Evolutionary conservation across 495 filamentous ascomycete genomes (phyloP).

Genomic region (Hyaloscypha variabilis): DNA sequence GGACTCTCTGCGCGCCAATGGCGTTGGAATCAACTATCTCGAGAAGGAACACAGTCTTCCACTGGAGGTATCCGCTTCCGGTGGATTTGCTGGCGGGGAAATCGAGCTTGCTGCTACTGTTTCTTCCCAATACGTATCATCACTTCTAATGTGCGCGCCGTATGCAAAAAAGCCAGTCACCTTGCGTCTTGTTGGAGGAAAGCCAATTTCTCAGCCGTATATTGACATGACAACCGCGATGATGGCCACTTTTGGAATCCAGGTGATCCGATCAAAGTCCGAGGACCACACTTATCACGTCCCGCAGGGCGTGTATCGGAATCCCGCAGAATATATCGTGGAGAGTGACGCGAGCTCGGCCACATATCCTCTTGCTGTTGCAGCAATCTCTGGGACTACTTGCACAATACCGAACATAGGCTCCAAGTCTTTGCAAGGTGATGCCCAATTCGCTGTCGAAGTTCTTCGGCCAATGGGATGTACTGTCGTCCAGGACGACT

Average conservation of each 20-base stretch:
- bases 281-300: conserved; percentile 89
- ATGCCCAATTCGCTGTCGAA: conserved; percentile 92
- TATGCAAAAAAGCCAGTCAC: conserved; percentile 95
- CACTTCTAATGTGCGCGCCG: conserved; percentile 93
- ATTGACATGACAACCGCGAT: conserved; percentile 99
- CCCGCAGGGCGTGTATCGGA: conserved; percentile 80
- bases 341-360: conserved; percentile 98
- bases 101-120: conserved; percentile 93
- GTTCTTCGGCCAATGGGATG: conserved; percentile 95
- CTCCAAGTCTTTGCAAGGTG: conserved; percentile 86
- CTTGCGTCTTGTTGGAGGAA: conserved; percentile 85
- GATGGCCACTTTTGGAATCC: conserved; percentile 92
- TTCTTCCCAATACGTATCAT: conserved; percentile 97
- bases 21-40: conserved; percentile 79
- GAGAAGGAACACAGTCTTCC: conserved; percentile 82
- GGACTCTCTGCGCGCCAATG: conserved; percentile 83
- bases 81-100: conserved; percentile 85
- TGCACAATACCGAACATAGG: conserved; percentile 98
- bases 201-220: conserved; percentile 95
- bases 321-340: conserved; percentile 84
- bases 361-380: conserved; percentile 93
- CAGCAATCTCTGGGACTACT: conserved; percentile 90
- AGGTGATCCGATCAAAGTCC: conserved; percentile 69
- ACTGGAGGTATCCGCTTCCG: conserved; percentile 76
- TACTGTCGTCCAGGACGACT: conserved; percentile 78